Evolutionary conservation across 768 basidiomycete genomes (phyloP).

Genomic region (Chiua virens): DNA sequence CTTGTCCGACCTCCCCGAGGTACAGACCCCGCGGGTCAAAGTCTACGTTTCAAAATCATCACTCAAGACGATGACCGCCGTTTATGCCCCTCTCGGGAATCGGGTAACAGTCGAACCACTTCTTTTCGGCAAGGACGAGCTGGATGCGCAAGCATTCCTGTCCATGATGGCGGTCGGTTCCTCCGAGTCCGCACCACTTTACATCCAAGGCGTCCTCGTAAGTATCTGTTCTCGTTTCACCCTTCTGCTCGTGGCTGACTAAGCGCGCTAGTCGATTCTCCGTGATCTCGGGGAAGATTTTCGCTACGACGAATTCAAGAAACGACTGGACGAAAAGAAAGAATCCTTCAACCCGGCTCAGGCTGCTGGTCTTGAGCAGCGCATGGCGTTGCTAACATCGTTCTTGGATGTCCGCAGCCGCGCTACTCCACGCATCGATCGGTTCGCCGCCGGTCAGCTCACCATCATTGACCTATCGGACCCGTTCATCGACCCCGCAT

Average conservation of each 20-base stretch:
- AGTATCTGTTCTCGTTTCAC: constrained; percentile 16
- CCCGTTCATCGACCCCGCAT: constrained; percentile 65
- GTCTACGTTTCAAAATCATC: constrained; percentile 66
- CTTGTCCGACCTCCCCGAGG: constrained; percentile 33
- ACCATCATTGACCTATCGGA: constrained; percentile 74
- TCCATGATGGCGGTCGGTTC: constrained; percentile 74
- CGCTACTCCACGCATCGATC: constrained; percentile 15
- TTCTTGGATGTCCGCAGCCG: constrained; percentile 44
- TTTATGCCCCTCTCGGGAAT: constrained; percentile 52
- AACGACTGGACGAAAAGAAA: constrained; percentile 45
- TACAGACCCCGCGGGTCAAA: constrained; percentile 33
- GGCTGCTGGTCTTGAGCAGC: constrained; percentile 55
- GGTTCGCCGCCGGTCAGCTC: constrained; percentile 57
- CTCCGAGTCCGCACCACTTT: constrained; percentile 61
- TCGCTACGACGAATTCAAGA: constrained; percentile 49
- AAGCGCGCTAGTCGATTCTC: constrained; percentile 52
- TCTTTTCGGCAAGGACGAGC: constrained; percentile 54
- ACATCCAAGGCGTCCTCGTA: constrained; percentile 69
- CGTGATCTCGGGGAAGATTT: constrained; percentile 63
- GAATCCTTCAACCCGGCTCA: constrained; percentile 58
- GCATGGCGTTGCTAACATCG: constrained; percentile 58
- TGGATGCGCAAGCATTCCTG: constrained; percentile 67
- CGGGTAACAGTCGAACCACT: constrained; percentile 55
- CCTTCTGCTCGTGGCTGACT: constrained; percentile 7
- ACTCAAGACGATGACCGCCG: constrained; percentile 55